Evolutionary conservation across 495 filamentous ascomycete genomes (phyloP), one percentile per base, ranked within the genome.

Genomic region (Annulohypoxylon moriforme): DNA sequence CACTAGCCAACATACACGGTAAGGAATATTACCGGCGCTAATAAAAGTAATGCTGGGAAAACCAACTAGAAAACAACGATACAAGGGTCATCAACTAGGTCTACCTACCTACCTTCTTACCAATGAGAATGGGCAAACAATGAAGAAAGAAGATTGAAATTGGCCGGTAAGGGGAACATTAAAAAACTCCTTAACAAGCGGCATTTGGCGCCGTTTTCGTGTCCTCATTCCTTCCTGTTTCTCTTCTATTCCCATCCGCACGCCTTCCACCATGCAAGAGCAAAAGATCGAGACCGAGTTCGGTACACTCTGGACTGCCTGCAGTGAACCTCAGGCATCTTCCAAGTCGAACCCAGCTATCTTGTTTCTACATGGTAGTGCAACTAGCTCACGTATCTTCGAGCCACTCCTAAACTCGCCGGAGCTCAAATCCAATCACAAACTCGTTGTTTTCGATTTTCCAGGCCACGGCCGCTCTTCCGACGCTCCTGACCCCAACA

Each of bases 351-450:
- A 49, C 44, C 44, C 44, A 49, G 44, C 44, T 49, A 49, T 49
- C 44, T 49, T 49, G 44, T 49, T 49, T 49, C 44, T 49, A 20
- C 44, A 49, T 49, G 44, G 44, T n/a, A 49, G 44, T 49, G 44
- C 44, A 49, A 49, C 44, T 49, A 49, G 44, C 44, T 49, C 44
- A 49, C 44, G 44, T 49, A 49, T 49, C 44, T 49, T 49, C 44
- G 44, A 49, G 44, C 44, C 44, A 18, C 44, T 49, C 20, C 44
- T 20, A 49, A 49, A 49, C 44, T 49, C 44, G 44, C 44, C 44
- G n/a, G 44, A 49, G 44, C 44, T 49, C 44, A 49, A 49, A 49
- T 49, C 44, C 44, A 49, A 49, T 49, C 20, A 49, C 44, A 49
- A 49, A 49, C 44, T 49, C 44, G 44, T 49, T 49, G 44, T 24